phyloP scores from a whole-genome alignment of 257 asterid species.

The Solanum ossicruentum region DNA sequence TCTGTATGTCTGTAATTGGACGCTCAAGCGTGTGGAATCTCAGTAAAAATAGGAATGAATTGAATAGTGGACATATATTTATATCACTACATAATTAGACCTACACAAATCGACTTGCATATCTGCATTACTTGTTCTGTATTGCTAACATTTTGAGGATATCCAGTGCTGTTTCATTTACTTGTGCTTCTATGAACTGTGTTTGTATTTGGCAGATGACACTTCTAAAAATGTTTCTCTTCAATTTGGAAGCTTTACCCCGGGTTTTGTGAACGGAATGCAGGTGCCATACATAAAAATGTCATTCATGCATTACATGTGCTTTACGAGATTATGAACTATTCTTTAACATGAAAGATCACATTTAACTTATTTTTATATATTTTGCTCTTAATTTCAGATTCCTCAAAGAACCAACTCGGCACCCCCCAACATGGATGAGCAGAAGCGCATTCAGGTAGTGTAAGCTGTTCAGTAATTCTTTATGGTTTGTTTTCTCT shows the following conservation, averaged over 20 bases:
- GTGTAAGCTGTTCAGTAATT: neutral
- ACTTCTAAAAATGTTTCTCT: slow-evolving; percentile 3
- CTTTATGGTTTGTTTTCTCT: neutral
- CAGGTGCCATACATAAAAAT: neutral
- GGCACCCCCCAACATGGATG: slow-evolving; percentile 5
- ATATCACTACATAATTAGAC: neutral
- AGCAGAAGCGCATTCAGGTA: slow-evolving; percentile 6
- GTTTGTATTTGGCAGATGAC: slow-evolving; percentile 2
- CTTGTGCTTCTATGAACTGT: neutral
- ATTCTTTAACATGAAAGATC: neutral
- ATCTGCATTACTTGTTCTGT: neutral
- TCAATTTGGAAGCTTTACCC: slow-evolving; percentile 9
- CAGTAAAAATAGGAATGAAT: neutral
- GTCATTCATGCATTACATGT: neutral
- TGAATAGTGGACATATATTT: neutral
- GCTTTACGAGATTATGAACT: neutral
- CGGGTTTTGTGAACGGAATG: slow-evolving; percentile 7
- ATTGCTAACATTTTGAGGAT: neutral
- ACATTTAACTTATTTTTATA: neutral
- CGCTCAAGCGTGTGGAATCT: neutral
- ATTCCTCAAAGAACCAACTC: slow-evolving; percentile 7
- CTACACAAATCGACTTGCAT: neutral
- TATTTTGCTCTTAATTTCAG: neutral
- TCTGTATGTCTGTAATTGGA: neutral
- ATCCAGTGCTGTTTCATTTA: neutral